These are phyloP conservation scores for Rhizopogon vinicolor DNA, from an alignment of 768 basidiomycete genomes.

Conservation along the genomic window DNA sequence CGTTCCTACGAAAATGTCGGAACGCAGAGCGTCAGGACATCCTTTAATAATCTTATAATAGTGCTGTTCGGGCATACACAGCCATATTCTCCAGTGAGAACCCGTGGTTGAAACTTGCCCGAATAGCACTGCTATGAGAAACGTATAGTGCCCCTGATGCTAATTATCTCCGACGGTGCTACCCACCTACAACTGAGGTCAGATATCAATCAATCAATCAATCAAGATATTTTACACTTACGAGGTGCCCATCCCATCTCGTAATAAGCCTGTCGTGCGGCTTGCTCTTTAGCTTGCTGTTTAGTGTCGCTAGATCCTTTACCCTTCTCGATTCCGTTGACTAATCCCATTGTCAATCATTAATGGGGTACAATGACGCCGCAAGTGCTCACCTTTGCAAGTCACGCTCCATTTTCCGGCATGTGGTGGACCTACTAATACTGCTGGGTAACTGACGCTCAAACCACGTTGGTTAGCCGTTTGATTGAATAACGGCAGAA, in stretches of 20 bases:
- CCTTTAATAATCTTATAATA: constrained; percentile 2
- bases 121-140: constrained; percentile 7
- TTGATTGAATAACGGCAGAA: constrained; percentile 73
- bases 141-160: background rate
- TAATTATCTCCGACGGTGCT: background rate
- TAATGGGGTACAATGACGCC: background rate
- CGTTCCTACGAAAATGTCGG: background rate
- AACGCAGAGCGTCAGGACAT: background rate
- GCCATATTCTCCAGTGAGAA: constrained; percentile 5
- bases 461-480: constrained; percentile 63
- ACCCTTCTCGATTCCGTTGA: constrained; percentile 68
- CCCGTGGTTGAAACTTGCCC: constrained; percentile 5
- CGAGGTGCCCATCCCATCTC: constrained; percentile 70
- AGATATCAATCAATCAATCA: background rate
- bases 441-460: constrained; percentile 53
- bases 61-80: constrained; percentile 8
- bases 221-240: constrained; percentile 14
- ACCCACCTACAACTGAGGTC: background rate
- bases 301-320: constrained; percentile 63
- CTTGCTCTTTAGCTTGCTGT: constrained; percentile 75
- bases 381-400: constrained; percentile 57
- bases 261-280: constrained; percentile 66
- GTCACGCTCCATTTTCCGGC: constrained; percentile 62
- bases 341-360: constrained; percentile 29
- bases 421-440: constrained; percentile 62